These are phyloP conservation scores for Coemansia nantahalensis DNA, from an alignment of 192 early-diverging fungal genomes.

Conservation along the genomic window DNA sequence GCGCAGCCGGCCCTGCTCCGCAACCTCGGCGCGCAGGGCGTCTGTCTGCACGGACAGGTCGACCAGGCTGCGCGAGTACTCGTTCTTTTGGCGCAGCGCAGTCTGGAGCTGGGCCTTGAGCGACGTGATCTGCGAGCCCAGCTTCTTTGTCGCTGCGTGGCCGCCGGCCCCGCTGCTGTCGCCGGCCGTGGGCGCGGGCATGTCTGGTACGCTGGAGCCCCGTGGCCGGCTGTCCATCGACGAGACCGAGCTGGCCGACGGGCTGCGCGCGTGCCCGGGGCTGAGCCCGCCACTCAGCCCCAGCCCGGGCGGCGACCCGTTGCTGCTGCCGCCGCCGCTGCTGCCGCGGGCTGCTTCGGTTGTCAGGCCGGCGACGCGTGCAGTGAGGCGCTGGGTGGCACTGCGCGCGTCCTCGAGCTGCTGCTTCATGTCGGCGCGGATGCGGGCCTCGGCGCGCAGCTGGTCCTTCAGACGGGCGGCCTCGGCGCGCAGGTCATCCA, in stretches of 20 bases:
- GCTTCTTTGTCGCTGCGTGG: conserved; percentile 27
- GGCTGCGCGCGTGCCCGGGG: conserved; percentile 21
- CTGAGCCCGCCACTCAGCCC: no score
- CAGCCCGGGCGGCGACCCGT: no score
- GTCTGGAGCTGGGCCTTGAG: conserved; percentile 50
- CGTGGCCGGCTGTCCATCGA: conserved; percentile 34
- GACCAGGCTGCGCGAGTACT: conserved; percentile 55
- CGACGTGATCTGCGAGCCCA: conserved; percentile 43
- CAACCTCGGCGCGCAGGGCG: conserved; percentile 34
- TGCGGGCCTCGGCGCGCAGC: conserved; percentile 55
- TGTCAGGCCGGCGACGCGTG: conserved; percentile 16
- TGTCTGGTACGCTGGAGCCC: conserved; percentile 26
- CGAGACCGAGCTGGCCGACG: conserved; percentile 29
- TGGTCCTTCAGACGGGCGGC: conserved; percentile 59
- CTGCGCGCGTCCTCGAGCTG: conserved; percentile 40
- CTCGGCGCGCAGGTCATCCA: conserved; percentile 8
- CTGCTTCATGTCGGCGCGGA: conserved; percentile 40
- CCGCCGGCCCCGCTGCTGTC: conserved; percentile 1
- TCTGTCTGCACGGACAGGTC: conserved; percentile 66
- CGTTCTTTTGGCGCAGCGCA: conserved; percentile 40
- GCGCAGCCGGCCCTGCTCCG: conserved; percentile 30
- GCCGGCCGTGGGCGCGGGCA: neutral
- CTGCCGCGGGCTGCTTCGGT: no score
- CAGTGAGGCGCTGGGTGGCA: conserved; percentile 12
- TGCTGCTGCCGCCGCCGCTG: no score